Base-by-base conservation (phyloP, 2,329 filamentous ascomycete genomes). In the Ophiocordyceps robertsii region DNA sequence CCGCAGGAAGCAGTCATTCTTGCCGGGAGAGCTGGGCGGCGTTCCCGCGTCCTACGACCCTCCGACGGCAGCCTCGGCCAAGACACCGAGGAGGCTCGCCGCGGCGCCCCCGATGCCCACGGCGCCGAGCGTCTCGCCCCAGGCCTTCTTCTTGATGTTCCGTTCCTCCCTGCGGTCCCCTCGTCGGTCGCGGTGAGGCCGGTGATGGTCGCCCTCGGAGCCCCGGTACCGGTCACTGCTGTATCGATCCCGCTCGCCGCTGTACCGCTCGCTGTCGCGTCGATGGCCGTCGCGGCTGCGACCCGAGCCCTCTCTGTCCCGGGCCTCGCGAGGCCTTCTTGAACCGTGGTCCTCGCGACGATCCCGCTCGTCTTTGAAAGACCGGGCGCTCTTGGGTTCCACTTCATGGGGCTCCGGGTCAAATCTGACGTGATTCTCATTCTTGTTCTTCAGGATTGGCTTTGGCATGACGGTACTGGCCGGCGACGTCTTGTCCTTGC, bases 71-170 rank as follows among this genome's bases (percentile, higher is more conserved):
- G 75, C 75, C 53, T 80, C 74, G 4, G 71, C 68, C 29, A 80
- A 57, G 1, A 79, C 73, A 42, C 69, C 70, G 38, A 80, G 51
- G 46, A 80, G 56, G 42, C 73, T 77, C 3, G 70, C 74, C 1
- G 77, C 75, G 0, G 75, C 75, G 10, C 76, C 73, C 4, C 76
- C 76, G 29, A 81, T 72, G 1, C 76, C 71, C 6, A 74, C 76
- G 1, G 72, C 73, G 2, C 69, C 67, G 4, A 79, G 62, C 14
- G 73, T 70, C 47, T 76, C 73, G 39, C 70, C 69, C 57, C 69
- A 69, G 12, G 60, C 62, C 51, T 65, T 69, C 53, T 64, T 69
- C 51, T 58, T 65, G n/a, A 55, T 55, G 1, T 54, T 43, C 3
- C 61, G 60, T 6, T 65, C 60, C 3, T 67, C 61, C 31, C 55